Evolutionary conservation across 2,329 filamentous ascomycete genomes (phyloP), one percentile per base, ranked within the genome.

Genomic region (Cytospora chrysosperma): DNA sequence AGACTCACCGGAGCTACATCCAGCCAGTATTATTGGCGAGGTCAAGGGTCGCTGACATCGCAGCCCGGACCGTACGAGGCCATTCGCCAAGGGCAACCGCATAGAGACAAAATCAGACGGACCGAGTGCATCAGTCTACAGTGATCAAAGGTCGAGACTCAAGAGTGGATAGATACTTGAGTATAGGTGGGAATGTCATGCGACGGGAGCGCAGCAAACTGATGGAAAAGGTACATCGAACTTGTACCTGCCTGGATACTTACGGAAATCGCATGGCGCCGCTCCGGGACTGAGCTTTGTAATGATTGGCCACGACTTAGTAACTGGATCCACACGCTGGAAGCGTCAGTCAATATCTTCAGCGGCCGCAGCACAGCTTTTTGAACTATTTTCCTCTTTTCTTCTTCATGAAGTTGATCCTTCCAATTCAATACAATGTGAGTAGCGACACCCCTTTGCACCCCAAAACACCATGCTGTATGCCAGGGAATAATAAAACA

Each of bases 351-450:
- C 56, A 54, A 65, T 65, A 65, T 65, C 50, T 64, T 61, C 61
- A 52, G 61, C 62, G 62, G 53, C 56, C 61, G 64, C 43, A 61
- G 34, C 49, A 56, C 63, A 70, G 69, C 71, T 71, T 71, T 73
- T 59, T 66, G 69, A 70, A 47, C 21, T 6, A n/a, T 47, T 71
- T 75, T 76, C 75, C 69, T 75, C 71, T 77, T 77, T 79, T 79
- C 77, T 83, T 83, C 82, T 79, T 80, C 37, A 61, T 55, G 59
- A 61, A 61, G 59, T 82, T 88, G 85, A 89, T 88, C 93, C 92
- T 96, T 97, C 93, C 93, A 92, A 91, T 93, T 97, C 96, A 96
- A 96, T 90, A 88, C 89, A 86, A 92, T 82, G 93, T 97, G 83
- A 86, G 93, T 87, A 61, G 30, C 64, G 63, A 68, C 67, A 67